Conservation (phyloP, 2,329 filamentous ascomycete genomes). For the Zasmidium angulare region DNA sequence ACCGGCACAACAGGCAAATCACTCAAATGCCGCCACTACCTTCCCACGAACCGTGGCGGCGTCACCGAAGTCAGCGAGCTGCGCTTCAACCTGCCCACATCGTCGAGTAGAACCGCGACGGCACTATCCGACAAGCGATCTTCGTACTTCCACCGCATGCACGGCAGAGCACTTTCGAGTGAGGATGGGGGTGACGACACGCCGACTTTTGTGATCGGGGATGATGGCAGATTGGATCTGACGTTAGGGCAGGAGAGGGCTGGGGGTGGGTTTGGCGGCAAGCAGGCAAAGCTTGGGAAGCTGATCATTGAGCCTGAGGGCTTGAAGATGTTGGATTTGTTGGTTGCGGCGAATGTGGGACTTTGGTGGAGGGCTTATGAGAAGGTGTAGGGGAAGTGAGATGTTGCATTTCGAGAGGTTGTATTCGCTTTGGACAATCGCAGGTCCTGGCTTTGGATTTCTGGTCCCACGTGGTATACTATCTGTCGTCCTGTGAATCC, state of each 20-base stretch:
- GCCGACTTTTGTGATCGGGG: slow-evolving; percentile 27
- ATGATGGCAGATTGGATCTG: slow-evolving; percentile 61
- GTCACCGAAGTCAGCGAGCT: slow-evolving; percentile 71
- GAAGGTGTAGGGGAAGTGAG: slow-evolving; percentile 21
- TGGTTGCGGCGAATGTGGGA: slow-evolving; percentile 87
- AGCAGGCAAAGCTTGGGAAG: slow-evolving; percentile 89
- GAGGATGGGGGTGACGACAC: slow-evolving; percentile 13
- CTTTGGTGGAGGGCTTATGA: slow-evolving; percentile 93
- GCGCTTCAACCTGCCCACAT: slow-evolving; percentile 79
- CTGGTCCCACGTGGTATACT: no score
- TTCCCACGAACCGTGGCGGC: slow-evolving; percentile 33
- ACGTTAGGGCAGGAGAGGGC: slow-evolving; percentile 79
- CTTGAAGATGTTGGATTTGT: slow-evolving; percentile 89
- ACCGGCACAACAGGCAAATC: slow-evolving; percentile 71
- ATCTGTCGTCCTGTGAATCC: no score
- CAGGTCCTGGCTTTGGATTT: no score
- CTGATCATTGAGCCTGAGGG: slow-evolving; percentile 87
- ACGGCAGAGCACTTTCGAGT: slow-evolving; percentile 11
- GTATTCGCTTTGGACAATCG: no score
- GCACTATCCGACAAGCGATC: slow-evolving; percentile 32
- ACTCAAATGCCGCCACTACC: slow-evolving; percentile 34
- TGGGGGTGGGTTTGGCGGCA: slow-evolving; percentile 81
- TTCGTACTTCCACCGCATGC: slow-evolving; percentile 23
- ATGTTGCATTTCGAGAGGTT: no score
- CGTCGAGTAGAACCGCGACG: slow-evolving; percentile 33